Conservation (phyloP, 1,284 basidiomycete genomes). For the Afroboletus lepidellus region DNA sequence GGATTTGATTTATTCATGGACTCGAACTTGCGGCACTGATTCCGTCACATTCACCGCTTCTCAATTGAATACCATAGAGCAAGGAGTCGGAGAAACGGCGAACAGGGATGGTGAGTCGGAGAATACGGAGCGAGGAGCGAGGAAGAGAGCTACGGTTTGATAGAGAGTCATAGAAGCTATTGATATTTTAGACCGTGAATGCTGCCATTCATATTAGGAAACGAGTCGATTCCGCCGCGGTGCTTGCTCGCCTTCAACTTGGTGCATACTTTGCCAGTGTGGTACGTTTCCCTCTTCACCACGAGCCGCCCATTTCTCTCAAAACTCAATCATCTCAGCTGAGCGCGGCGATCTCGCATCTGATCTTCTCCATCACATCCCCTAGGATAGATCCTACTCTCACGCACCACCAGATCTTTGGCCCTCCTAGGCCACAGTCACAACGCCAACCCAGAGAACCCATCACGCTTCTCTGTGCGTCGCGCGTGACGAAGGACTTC, state of each 20-base stretch:
- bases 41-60: conserved; percentile 40
- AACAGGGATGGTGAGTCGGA: conserved; percentile 28
- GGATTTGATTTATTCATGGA: conserved; percentile 58
- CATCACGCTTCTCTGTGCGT: conserved; percentile 29
- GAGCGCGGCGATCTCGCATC: conserved; percentile 29
- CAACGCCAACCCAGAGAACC: conserved; percentile 11
- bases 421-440: conserved; percentile 10
- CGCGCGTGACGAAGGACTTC: conserved; percentile 29
- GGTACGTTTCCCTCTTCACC: neutral
- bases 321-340: conserved; percentile 21
- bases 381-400: conserved; percentile 11
- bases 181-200: conserved; percentile 19
- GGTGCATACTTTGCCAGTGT: neutral
- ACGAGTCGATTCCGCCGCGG: conserved; percentile 19
- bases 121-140: conserved; percentile 34
- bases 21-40: conserved; percentile 34
- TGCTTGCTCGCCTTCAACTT: neutral
- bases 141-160: conserved; percentile 45
- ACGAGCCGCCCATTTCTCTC: neutral
- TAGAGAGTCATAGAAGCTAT: conserved; percentile 34
- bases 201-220: conserved; percentile 7
- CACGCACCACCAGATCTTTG: conserved; percentile 3
- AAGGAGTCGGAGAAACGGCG: conserved; percentile 16
- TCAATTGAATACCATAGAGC: conserved; percentile 32
- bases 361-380: conserved; percentile 23